Conservation (phyloP, 1,284 basidiomycete species). For the Sanghuangporus sanghuang region DNA sequence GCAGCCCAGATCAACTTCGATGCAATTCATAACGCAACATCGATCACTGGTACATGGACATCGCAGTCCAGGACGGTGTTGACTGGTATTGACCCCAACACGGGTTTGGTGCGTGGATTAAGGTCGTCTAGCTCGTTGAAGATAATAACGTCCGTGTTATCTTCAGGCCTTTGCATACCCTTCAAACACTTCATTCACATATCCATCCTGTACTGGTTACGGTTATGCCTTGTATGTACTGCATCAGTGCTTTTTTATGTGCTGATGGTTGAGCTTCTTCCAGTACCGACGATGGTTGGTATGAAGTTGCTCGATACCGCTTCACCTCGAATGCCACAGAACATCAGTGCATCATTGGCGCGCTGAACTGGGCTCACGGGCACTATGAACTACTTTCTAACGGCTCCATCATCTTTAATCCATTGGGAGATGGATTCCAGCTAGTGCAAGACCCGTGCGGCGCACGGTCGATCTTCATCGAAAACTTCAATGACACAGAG, state of each 20-base stretch:
- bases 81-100: slow-evolving; percentile 75
- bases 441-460: slow-evolving; percentile 90
- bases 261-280: slow-evolving; percentile 8
- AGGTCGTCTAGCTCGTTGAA: not conserved
- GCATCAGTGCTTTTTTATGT: not conserved
- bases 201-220: slow-evolving; percentile 79
- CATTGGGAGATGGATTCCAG: slow-evolving; percentile 82
- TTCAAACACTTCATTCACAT: slow-evolving; percentile 71
- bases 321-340: slow-evolving; percentile 75
- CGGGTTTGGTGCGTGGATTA: not conserved
- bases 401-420: slow-evolving; percentile 69
- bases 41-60: slow-evolving; percentile 79
- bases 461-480: slow-evolving; percentile 78
- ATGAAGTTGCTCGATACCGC: slow-evolving; percentile 84
- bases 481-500: slow-evolving; percentile 72
- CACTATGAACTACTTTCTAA: slow-evolving; percentile 62
- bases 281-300: slow-evolving; percentile 59
- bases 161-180: slow-evolving; percentile 79
- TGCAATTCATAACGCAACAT: slow-evolving; percentile 52
- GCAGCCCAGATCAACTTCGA: slow-evolving; percentile 32
- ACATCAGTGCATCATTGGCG: slow-evolving; percentile 79
- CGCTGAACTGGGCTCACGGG: slow-evolving; percentile 86
- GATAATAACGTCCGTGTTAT: slow-evolving; percentile 9
- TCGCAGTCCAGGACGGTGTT: slow-evolving; percentile 70
- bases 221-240: slow-evolving; percentile 80